Evolutionary conservation across 495 filamentous ascomycete genomes (phyloP).

Genomic region (Letharia columbiana): DNA sequence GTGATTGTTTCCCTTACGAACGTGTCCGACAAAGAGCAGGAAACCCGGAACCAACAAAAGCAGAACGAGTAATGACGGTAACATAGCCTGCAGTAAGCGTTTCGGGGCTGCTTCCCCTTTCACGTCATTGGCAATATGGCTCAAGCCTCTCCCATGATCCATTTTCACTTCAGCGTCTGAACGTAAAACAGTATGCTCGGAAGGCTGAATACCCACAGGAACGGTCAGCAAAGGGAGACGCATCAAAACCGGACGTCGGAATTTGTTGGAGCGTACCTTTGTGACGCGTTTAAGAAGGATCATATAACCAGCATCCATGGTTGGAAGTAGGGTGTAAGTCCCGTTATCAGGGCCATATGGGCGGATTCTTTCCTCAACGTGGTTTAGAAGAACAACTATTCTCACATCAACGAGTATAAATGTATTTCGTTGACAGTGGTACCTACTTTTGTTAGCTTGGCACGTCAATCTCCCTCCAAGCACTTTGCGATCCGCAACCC

Average conservation of each 20-base stretch:
- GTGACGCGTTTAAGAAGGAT: not conserved
- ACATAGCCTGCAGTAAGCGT: not conserved
- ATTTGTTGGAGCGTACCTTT: not conserved
- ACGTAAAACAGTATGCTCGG: not conserved
- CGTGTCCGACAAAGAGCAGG: not conserved
- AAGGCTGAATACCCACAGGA: not conserved
- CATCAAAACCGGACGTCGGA: not conserved
- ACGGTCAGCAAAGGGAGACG: not conserved
- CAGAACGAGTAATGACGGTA: not conserved
- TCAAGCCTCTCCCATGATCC: not conserved
- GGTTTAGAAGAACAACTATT: not conserved
- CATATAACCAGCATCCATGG: constrained; percentile 9
- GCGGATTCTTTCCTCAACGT: not conserved
- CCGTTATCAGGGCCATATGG: not conserved
- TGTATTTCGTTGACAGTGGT: not conserved
- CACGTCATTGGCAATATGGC: not conserved
- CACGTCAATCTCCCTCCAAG: constrained; percentile 15
- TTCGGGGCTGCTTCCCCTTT: not conserved
- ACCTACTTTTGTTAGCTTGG: not conserved
- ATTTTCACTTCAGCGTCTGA: not conserved
- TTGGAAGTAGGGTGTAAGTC: constrained; percentile 1
- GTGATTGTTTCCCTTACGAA: not conserved
- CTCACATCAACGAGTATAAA: not conserved
- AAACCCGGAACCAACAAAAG: not conserved
- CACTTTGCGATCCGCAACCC: constrained; percentile 8